A percentile compares a stretch with the other conserved stretches of the same genome.
Evolutionary conservation across 2,329 filamentous ascomycete species (phyloP).

Genomic region (Fusarium floridanum): DNA sequence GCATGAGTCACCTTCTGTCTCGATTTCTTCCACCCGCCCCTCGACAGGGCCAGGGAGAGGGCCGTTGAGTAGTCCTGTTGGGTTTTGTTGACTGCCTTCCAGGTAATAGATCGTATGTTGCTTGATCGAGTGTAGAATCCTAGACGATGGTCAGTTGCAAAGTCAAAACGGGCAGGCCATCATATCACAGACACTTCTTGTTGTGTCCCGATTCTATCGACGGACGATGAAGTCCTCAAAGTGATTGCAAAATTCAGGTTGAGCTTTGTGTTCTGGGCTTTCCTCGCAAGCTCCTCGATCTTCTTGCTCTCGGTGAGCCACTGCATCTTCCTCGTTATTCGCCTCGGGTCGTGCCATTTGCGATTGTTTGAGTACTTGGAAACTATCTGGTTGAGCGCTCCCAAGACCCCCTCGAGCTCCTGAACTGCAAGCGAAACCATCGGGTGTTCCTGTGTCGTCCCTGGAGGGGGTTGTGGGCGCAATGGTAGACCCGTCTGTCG

Average conservation of each 20-base stretch:
- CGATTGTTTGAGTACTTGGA: not conserved
- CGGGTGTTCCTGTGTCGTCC: not conserved
- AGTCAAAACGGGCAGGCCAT: fast-evolving
- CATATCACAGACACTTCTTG: constrained; percentile 19
- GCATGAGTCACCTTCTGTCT: not conserved
- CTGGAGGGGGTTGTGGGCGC: not conserved
- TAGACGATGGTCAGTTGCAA: not conserved
- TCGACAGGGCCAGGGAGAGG: fast-evolving
- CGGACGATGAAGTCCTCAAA: not conserved
- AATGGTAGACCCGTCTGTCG: not conserved
- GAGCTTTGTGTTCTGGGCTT: constrained; percentile 10
- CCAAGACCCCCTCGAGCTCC: constrained; percentile 1
- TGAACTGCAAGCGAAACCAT: not conserved
- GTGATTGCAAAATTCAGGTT: constrained; percentile 2
- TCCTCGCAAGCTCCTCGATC: constrained; percentile 12
- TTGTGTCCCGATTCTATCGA: not conserved
- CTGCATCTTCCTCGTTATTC: constrained; percentile 8
- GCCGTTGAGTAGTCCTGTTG: fast-evolving
- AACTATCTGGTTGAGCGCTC: not conserved
- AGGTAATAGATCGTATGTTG: not conserved
- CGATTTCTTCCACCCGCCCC: not conserved
- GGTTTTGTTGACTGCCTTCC: fast-evolving
- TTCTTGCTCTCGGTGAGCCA: constrained; percentile 22
- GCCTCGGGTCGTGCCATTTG: not conserved
- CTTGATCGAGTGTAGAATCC: not conserved